Base-by-base conservation (phyloP, 192 early-diverging fungal species). In the Mortierella claussenii region DNA sequence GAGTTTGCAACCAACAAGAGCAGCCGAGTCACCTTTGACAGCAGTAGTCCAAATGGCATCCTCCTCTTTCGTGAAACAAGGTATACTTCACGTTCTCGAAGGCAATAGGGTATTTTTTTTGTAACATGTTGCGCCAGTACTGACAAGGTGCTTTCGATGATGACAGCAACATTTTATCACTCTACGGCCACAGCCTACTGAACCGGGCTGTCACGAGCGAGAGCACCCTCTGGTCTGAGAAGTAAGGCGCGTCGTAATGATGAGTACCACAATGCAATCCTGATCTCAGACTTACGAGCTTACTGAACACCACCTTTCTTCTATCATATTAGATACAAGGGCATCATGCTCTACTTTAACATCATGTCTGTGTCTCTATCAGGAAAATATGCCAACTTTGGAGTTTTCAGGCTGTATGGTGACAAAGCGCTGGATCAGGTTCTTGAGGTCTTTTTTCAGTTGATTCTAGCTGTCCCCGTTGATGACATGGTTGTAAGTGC, bases 1-100 rank as follows among this genome's bases (percentile, higher is more conserved):
- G 95, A 96, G 81, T 90, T 97, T 83, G 90, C 89, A 23, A 85
- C 87, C 45, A 97, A 96, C 81, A 85, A 87, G 63, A 86, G 82
- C 65, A 87, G 92, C 79, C 87, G 95, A 37, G 79, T 96, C 34
- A 88, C 84, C 40, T 96, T 96, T 85, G 95, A 96, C 32, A 85
- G 93, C 47, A 88, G 92, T 15, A 94, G 93, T 11, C 82, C 94
- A 1, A 93, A 95, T 59, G 95, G 95, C 11, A 94, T 97, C 31
- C 81, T 97, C 32, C 82, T 97, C n/a, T 97, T 97, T 71, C 85
- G 94, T 51, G 92, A 95, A 68, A 92, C 93, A 3, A 93, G 92
- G 69, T 86, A 85, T 60, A n/a, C n/a, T n/a, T n/a, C n/a, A n/a
- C n/a, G n/a, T n/a, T n/a, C n/a, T n/a, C n/a, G n/a, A n/a, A n/a